A percentile compares a stretch with the other conserved stretches of the same genome.
Conservation (phyloP, 306 rosid species). For the Casuarina cunninghamiana region DNA sequence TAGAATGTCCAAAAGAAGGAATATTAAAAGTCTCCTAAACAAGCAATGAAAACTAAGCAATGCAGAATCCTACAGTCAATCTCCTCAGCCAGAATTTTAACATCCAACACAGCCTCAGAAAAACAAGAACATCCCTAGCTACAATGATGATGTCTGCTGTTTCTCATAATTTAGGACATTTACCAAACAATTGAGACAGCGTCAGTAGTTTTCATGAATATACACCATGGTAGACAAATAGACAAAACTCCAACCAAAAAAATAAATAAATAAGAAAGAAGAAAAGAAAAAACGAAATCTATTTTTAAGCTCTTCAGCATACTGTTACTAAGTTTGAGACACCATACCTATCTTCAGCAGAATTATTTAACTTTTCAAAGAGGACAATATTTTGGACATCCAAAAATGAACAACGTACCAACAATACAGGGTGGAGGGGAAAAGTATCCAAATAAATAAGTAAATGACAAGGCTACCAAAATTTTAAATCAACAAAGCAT, state of each 20-base stretch:
- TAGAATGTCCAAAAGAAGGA: neutral
- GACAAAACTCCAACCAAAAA: slow-evolving; percentile 8
- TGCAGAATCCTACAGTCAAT: neutral
- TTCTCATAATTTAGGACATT: neutral
- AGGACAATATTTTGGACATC: neutral
- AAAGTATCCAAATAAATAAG: too few species aligned
- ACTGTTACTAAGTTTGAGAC: neutral
- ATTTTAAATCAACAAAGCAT: neutral
- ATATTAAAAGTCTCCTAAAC: neutral
- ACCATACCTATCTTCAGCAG: neutral
- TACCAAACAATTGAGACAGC: neutral
- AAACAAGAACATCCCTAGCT: neutral
- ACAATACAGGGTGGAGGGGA: neutral
- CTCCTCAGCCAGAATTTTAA: neutral
- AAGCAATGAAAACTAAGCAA: neutral
- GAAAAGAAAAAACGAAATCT: neutral
- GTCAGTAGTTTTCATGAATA: neutral
- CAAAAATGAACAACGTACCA: neutral
- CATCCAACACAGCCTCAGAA: neutral
- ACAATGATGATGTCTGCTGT: neutral
- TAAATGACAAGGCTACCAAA: too few species aligned
- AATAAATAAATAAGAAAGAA: neutral
- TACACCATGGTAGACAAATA: neutral
- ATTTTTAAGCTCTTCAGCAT: neutral
- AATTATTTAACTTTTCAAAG: neutral